These are phyloP conservation scores for Voacanga thouarsii DNA, from an alignment of 257 asterid species.

Conservation along the genomic window DNA sequence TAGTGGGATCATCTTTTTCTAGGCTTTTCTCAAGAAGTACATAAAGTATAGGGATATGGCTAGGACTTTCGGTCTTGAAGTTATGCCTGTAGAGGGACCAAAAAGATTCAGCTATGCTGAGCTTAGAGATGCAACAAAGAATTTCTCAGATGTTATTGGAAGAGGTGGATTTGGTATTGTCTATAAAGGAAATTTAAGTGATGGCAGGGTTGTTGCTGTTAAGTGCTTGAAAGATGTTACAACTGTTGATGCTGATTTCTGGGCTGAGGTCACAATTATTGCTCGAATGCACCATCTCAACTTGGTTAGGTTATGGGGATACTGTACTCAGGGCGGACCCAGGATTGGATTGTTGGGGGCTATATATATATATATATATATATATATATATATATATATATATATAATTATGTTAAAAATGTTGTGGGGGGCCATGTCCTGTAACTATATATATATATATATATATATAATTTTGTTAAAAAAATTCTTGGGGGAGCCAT, in stretches of 20 bases:
- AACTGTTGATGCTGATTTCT: slow-evolving; percentile 71
- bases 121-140: slow-evolving; percentile 57
- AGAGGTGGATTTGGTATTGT: slow-evolving; percentile 81
- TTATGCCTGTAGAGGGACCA: slow-evolving; percentile 75
- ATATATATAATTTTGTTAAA: no score
- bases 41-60: slow-evolving; percentile 90
- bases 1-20: slow-evolving; percentile 66
- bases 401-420: no score
- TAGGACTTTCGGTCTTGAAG: slow-evolving; percentile 75
- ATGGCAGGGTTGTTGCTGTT: slow-evolving; percentile 74
- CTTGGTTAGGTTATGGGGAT: slow-evolving; percentile 83
- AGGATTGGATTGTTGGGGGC: no score
- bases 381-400: no score
- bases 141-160: slow-evolving; percentile 59
- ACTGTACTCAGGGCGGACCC: no score
- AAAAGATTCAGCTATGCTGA: slow-evolving; percentile 64
- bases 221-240: slow-evolving; percentile 57
- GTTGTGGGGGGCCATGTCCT: no score
- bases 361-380: no score
- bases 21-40: slow-evolving; percentile 76
- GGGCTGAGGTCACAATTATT: slow-evolving; percentile 85
- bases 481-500: no score
- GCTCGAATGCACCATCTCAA: slow-evolving; percentile 94
- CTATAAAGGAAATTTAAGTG: slow-evolving; percentile 64
- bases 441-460: no score